A percentile compares a stretch with the other conserved stretches of the same genome.
Conservation (phyloP, 805 yeast genomes). For the Saturnispora bothae region DNA sequence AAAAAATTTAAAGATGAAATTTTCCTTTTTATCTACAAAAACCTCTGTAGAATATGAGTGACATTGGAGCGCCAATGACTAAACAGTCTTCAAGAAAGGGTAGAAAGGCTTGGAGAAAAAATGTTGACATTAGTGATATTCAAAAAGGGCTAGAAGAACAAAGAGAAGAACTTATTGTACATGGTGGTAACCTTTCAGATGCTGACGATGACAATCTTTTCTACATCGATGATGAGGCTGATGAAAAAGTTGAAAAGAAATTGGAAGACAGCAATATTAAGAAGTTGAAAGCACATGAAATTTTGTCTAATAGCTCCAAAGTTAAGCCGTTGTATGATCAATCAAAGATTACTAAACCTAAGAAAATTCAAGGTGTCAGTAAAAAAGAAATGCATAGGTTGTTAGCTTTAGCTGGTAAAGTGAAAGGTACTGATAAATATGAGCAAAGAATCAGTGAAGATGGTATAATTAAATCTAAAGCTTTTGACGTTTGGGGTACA, state of each 20-base stretch:
- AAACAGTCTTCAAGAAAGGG: slow-evolving; percentile 86
- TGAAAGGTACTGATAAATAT: slow-evolving; percentile 40
- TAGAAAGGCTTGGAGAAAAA: slow-evolving; percentile 85
- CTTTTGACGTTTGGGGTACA: slow-evolving; percentile 62
- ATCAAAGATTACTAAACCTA: slow-evolving; percentile 29
- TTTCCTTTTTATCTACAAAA: not conserved
- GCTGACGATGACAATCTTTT: slow-evolving; percentile 40
- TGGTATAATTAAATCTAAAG: slow-evolving; percentile 44
- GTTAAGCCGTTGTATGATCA: slow-evolving; percentile 48
- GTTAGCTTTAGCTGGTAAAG: slow-evolving; percentile 69
- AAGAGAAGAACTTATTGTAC: slow-evolving; percentile 48
- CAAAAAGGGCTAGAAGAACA: slow-evolving; percentile 58
- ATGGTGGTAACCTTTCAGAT: slow-evolving; percentile 34
- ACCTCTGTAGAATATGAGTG: slow-evolving; percentile 20
- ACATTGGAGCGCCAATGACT: slow-evolving; percentile 38
- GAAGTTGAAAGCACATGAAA: slow-evolving; percentile 37
- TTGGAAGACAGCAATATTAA: slow-evolving; percentile 31
- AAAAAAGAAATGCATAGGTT: slow-evolving; percentile 53
- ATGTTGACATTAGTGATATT: slow-evolving; percentile 76
- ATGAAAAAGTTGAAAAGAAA: slow-evolving; percentile 31
- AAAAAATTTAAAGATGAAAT: not conserved
- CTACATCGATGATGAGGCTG: slow-evolving; percentile 60
- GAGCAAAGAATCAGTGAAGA: slow-evolving; percentile 50
- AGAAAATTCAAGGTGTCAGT: slow-evolving; percentile 46
- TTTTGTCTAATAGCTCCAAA: slow-evolving; percentile 67